A percentile compares a stretch with the other conserved stretches of the same genome.
Evolutionary conservation across 2,329 filamentous ascomycete genomes (phyloP).

Genomic region (Aspergillus carbonarius): DNA sequence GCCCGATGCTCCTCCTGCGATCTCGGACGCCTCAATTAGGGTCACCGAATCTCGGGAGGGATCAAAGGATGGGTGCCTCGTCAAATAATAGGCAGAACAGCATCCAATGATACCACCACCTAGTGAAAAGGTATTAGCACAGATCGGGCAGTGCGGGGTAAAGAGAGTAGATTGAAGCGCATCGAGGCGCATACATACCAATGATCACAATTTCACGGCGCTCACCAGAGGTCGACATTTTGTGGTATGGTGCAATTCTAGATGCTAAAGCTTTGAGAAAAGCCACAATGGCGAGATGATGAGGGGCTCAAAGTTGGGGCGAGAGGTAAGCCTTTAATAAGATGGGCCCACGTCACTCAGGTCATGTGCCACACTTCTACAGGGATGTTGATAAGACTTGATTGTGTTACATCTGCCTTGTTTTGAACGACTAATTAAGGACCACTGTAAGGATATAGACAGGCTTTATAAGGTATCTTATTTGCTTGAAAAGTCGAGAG

Average conservation of each 20-base stretch:
- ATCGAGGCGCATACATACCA: constrained; percentile 28
- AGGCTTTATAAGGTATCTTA: constrained; percentile 2
- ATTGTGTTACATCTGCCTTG: not conserved
- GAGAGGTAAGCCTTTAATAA: not conserved
- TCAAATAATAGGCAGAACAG: constrained; percentile 88
- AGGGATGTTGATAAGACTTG: not conserved
- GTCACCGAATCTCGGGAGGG: constrained; percentile 74
- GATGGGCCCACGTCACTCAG: constrained; percentile 31
- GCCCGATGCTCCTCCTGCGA: constrained; percentile 89
- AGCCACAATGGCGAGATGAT: constrained; percentile 23
- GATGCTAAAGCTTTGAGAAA: constrained; percentile 17
- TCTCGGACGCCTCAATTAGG: constrained; percentile 77
- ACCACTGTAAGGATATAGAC: constrained; percentile 3
- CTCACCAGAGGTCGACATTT: constrained; percentile 31
- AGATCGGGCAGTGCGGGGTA: constrained; percentile 25
- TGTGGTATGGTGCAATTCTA: constrained; percentile 21
- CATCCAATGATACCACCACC: constrained; percentile 92
- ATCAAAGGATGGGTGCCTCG: constrained; percentile 79
- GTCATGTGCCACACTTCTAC: constrained; percentile 27
- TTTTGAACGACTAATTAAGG: not conserved
- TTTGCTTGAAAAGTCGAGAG: constrained; percentile 5
- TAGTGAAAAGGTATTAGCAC: constrained; percentile 34
- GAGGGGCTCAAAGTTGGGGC: not conserved
- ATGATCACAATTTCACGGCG: constrained; percentile 43
- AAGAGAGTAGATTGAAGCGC: not conserved